A percentile compares a stretch with the other conserved stretches of the same genome.
These are phyloP conservation scores for Rosellinia necatrix DNA, from an alignment of 2,329 filamentous ascomycete genomes.

Conservation along the genomic window DNA sequence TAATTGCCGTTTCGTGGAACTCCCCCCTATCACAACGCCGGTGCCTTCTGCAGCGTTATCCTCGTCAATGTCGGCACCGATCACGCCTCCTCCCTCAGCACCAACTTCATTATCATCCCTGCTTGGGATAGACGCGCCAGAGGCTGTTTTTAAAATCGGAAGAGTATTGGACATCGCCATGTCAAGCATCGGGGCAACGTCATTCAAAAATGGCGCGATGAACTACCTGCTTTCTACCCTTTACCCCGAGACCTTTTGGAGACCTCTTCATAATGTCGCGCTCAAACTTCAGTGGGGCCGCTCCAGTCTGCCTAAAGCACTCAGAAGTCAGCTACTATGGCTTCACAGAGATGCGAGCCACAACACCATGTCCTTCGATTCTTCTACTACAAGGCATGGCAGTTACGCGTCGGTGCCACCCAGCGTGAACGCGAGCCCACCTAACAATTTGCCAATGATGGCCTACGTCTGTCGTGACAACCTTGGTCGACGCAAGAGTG, in stretches of 20 bases:
- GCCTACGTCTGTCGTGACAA: slow-evolving; percentile 56
- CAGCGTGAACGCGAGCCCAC: slow-evolving; percentile 15
- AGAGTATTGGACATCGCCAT: no score
- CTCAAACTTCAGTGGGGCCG: no score
- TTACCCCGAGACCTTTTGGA: no score
- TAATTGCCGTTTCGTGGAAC: slow-evolving; percentile 50
- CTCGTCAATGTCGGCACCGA: slow-evolving; percentile 31
- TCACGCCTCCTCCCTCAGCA: slow-evolving; percentile 35
- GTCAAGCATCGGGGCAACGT: no score
- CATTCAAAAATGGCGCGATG: no score
- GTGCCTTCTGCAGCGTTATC: slow-evolving; percentile 43
- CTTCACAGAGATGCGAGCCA: slow-evolving; percentile 41
- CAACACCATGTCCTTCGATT: slow-evolving; percentile 41
- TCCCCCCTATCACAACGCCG: slow-evolving; percentile 48
- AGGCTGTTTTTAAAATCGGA: no score
- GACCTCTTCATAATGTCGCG: no score
- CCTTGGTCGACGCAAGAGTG: slow-evolving; percentile 39
- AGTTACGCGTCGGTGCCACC: neutral
- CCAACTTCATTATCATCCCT: slow-evolving; percentile 33
- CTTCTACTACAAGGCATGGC: slow-evolving; percentile 36
- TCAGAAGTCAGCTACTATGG: slow-evolving; percentile 53
- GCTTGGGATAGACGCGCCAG: no score
- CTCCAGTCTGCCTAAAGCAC: no score
- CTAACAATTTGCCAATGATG: slow-evolving; percentile 44
- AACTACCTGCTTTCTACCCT: no score